These are phyloP conservation scores for Lactifluus subvellereus DNA, from an alignment of 768 basidiomycete genomes.

Conservation along the genomic window DNA sequence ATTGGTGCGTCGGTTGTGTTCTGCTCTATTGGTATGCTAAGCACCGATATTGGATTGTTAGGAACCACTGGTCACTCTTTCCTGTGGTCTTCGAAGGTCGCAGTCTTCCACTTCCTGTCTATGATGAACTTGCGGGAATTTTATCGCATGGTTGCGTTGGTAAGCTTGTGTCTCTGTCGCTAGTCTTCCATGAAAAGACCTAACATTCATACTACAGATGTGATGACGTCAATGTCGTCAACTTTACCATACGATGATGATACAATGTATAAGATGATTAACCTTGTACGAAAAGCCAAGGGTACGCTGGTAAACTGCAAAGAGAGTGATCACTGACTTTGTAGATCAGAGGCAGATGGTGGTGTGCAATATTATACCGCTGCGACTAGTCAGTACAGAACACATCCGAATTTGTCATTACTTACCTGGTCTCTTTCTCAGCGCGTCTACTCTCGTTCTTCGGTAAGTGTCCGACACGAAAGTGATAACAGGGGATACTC, in stretches of 20 bases:
- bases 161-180: conserved; percentile 17
- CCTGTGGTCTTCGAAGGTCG: conserved; percentile 21
- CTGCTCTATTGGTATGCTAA: neutral
- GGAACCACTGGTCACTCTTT: conserved; percentile 29
- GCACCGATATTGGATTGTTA: conserved; percentile 10
- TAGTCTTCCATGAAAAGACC: neutral
- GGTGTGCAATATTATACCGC: conserved; percentile 3
- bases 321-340: neutral
- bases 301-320: neutral
- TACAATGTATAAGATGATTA: conserved; percentile 7
- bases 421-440: neutral
- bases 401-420: too few species aligned
- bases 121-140: conserved; percentile 36
- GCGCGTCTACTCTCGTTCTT: conserved; percentile 13
- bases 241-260: conserved; percentile 16
- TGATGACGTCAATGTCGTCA: conserved; percentile 12
- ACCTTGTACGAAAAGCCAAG: conserved; percentile 8
- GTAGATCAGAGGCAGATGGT: neutral
- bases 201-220: neutral
- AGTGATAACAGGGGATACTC: too few species aligned
- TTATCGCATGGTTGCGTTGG: conserved; percentile 37
- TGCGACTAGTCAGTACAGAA: neutral
- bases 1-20: conserved; percentile 24
- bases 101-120: conserved; percentile 5
- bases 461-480: neutral